Evolutionary conservation across 1,284 basidiomycete genomes (phyloP), one percentile per base, ranked within the genome.

Genomic region (Athelia psychrophila): DNA sequence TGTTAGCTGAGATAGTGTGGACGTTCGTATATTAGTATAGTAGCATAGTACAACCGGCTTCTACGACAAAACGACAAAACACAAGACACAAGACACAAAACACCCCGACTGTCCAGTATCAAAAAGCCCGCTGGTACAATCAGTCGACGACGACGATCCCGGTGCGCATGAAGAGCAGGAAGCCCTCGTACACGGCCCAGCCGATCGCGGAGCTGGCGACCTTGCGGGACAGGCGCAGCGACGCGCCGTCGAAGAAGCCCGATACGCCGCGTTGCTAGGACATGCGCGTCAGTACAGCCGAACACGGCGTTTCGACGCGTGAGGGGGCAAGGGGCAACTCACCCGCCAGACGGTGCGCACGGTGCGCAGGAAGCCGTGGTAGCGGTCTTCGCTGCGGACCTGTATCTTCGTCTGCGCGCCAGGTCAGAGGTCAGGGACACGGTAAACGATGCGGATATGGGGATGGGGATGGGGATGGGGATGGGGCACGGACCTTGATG

Each of bases 121-220:
- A n/a, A n/a, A n/a, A n/a, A n/a, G n/a, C 27, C 13, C 27, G 27
- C 27, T 6, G 13, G 13, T 13, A 13, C 27, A 5, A 30, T 42
- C 38, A 23, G 6, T 42, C 22, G 38, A 19, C n/a, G 9, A 42
- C 22, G 6, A 19, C 38, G 10, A 19, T 19, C 5, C 47, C 22
- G 46, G 67, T 73, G 59, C 75, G 77, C 61, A 83, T 76, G 54
- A 83, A 77, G 63, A 84, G 81, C 51, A 95, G 72, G 40, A 92
- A 67, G 27, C 84, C 89, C 68, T 96, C 95, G 61, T 95, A 97
- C 1, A 95, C 90, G 1, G 86, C 90, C 95, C 95, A 98, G 0
- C 87, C 93, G 55, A 98, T 93, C 0, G 87, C 89, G 20, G 91
- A 93, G 61, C 91, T 92, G n/a, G 92, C 73, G 1, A 95, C 85